A percentile compares a stretch with the other conserved stretches of the same genome.
phyloP scores from a whole-genome alignment of 2,329 filamentous ascomycete genomes.

The Drechslerella dactyloides region DNA sequence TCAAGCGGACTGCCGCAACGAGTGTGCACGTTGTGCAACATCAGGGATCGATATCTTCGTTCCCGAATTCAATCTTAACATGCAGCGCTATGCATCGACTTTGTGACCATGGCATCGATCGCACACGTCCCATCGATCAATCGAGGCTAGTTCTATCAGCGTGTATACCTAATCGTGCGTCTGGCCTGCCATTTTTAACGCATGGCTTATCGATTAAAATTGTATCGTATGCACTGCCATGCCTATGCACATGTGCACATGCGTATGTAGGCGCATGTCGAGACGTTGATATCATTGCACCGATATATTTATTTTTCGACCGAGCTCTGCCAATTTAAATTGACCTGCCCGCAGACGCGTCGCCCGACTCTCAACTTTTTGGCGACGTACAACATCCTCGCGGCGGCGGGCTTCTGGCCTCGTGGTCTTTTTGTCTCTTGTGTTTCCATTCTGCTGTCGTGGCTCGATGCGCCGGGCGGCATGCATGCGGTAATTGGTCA shows the following conservation, averaged over 20 bases:
- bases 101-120: neutral
- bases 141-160: slow-evolving; percentile 9
- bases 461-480: neutral
- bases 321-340: too few species aligned
- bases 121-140: neutral
- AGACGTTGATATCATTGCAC: neutral
- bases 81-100: neutral
- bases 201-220: slow-evolving; percentile 26
- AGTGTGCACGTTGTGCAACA: slow-evolving; percentile 13
- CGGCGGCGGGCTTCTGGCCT: neutral
- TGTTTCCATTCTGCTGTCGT: neutral
- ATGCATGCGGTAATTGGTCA: slow-evolving; percentile 2
- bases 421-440: neutral
- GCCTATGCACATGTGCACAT: neutral
- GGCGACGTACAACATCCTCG: neutral
- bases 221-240: too few species aligned
- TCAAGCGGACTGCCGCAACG: slow-evolving; percentile 43
- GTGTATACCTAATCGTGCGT: slow-evolving; percentile 41
- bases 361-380: too few species aligned
- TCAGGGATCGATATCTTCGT: neutral
- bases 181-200: slow-evolving; percentile 10
- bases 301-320: too few species aligned
- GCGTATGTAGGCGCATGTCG: neutral
- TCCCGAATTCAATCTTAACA: neutral
- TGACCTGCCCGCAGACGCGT: too few species aligned